Percentiles rank a stretch among this genome's conserved stretches.
Conservation (phyloP, 305 asterid genomes). For the Lippia alba region DNA sequence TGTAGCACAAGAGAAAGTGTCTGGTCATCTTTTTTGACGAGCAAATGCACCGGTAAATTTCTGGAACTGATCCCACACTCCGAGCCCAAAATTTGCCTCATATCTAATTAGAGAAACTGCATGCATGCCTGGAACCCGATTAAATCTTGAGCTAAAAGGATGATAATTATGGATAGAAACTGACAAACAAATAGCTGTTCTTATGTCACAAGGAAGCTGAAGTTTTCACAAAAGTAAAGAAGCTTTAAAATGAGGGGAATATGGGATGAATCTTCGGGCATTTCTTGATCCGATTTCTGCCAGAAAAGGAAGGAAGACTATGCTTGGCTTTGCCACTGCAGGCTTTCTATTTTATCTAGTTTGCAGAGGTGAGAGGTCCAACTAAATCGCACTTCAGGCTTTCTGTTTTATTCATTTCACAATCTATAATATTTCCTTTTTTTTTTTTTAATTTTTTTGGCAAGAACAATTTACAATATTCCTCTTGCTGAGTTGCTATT, state of each 20-base stretch:
- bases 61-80: slow-evolving; percentile 59
- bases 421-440: no score
- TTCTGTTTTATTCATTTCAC: no score
- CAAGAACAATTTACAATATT: no score
- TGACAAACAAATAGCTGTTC: slow-evolving; percentile 26
- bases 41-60: slow-evolving; percentile 89
- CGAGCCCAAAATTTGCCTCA: slow-evolving; percentile 44
- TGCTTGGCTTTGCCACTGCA: background rate
- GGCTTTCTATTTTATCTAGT: background rate
- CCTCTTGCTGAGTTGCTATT: no score
- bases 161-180: slow-evolving; percentile 25
- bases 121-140: slow-evolving; percentile 7
- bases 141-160: slow-evolving; percentile 29
- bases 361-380: no score
- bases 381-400: no score
- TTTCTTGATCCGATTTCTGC: slow-evolving; percentile 26
- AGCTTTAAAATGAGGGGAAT: slow-evolving; percentile 33
- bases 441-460: no score
- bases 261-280: slow-evolving; percentile 50
- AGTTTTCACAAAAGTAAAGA: slow-evolving; percentile 31
- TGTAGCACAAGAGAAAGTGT: slow-evolving; percentile 75
- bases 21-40: slow-evolving; percentile 86
- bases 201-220: slow-evolving; percentile 29
- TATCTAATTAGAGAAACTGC: slow-evolving; percentile 27
- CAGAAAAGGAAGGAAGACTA: background rate